Percentiles rank a stretch among this genome's conserved stretches.
Conservation (phyloP, 371 early-diverging fungal genomes). For the Syncephalastrum monosporum region DNA sequence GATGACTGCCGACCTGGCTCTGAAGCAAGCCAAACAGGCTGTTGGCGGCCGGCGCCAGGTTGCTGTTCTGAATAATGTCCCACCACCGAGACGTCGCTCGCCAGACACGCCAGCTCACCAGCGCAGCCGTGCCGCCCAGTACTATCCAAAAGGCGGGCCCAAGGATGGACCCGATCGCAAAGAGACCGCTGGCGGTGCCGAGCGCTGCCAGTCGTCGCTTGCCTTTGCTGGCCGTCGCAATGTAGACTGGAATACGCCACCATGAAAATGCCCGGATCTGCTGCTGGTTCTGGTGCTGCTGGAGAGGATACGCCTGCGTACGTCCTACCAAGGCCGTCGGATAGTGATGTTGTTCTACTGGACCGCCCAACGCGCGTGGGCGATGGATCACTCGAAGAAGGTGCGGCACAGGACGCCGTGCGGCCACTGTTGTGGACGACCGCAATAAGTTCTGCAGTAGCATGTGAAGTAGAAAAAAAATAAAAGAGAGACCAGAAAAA, state of each 20-base stretch:
- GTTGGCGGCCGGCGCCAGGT: not conserved
- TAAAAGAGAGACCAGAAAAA: not conserved
- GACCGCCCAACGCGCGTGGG: not conserved
- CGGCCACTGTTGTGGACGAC: not conserved
- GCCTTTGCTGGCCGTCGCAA: conserved; percentile 23
- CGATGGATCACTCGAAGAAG: not conserved
- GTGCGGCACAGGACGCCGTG: not conserved
- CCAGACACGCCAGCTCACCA: conserved; percentile 34
- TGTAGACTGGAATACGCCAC: conserved; percentile 29
- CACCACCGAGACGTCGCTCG: conserved; percentile 30
- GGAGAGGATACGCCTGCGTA: not conserved
- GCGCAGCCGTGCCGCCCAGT: conserved; percentile 29
- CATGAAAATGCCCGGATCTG: conserved; percentile 21
- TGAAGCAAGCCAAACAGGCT: conserved; percentile 8
- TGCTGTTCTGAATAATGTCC: conserved; percentile 14
- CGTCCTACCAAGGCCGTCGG: not conserved
- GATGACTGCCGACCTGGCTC: conserved; percentile 28
- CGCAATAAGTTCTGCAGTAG: not conserved
- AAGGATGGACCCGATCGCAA: conserved; percentile 23
- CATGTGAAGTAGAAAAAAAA: not conserved
- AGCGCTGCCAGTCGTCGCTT: conserved; percentile 23
- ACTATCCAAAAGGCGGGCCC: conserved; percentile 37
- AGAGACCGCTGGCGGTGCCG: conserved; percentile 20
- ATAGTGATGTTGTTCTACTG: not conserved
- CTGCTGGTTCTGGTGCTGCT: not conserved